Conservation (phyloP, 108 stramenopile species). For the Parietichytrium sp. region DNA sequence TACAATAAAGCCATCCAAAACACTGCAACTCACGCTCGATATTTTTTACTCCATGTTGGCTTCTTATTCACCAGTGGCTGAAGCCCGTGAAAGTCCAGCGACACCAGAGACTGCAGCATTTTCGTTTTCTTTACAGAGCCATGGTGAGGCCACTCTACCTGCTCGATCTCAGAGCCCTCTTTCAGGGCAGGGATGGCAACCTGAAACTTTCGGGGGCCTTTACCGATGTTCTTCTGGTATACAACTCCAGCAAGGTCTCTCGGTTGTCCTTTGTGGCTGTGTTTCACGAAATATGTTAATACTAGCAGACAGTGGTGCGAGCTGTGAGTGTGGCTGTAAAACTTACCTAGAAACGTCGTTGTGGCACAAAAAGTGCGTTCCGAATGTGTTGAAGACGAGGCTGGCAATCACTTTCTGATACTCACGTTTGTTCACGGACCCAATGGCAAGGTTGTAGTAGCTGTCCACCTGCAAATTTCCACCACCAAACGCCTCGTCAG, state of each 20-base stretch:
- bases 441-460: background rate
- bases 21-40: too few species aligned
- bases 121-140: conserved; percentile 7
- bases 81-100: conserved; percentile 11
- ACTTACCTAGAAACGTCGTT: conserved; percentile 49
- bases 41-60: background rate
- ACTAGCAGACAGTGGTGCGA: too few species aligned
- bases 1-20: too few species aligned
- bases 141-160: conserved; percentile 29
- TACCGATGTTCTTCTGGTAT: conserved; percentile 69
- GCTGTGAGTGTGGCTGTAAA: too few species aligned
- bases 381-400: conserved; percentile 75
- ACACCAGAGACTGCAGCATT: conserved; percentile 5
- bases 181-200: conserved; percentile 58
- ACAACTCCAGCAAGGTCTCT: conserved; percentile 71
- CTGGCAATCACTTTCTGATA: conserved; percentile 79
- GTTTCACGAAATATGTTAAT: too few species aligned
- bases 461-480: too few species aligned
- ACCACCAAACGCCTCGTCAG: too few species aligned
- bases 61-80: conserved; percentile 32
- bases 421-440: conserved; percentile 67
- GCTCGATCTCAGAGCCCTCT: conserved; percentile 8
- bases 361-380: conserved; percentile 60
- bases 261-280: conserved; percentile 50
- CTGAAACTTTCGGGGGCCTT: conserved; percentile 84